Conservation (phyloP, 2,329 filamentous ascomycete species). For the Beauveria bassiana region DNA sequence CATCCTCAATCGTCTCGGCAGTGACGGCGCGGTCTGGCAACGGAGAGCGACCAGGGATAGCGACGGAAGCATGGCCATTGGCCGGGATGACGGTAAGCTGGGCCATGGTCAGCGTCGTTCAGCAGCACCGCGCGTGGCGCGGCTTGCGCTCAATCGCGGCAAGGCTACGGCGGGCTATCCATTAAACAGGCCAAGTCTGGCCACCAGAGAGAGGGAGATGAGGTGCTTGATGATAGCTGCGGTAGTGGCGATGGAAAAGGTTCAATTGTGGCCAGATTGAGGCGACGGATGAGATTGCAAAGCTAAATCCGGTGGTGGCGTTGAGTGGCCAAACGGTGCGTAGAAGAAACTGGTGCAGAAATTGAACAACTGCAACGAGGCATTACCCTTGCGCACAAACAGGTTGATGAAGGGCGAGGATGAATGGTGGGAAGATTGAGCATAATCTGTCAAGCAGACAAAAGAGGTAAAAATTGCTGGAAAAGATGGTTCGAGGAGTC, state of each 20-base stretch:
- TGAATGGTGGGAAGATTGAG: not conserved
- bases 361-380: not conserved
- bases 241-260: not conserved
- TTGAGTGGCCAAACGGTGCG: not conserved
- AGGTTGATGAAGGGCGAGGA: not conserved
- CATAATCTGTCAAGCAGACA: not conserved
- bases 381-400: not conserved
- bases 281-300: not conserved
- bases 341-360: not conserved
- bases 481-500: not conserved
- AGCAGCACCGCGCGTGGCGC: not conserved
- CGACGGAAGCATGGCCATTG: not conserved
- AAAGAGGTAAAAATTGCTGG: not conserved
- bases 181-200: not conserved
- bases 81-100: not conserved
- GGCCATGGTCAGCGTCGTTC: not conserved
- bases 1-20: slow-evolving; percentile 66
- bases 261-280: not conserved
- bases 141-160: slow-evolving; percentile 2
- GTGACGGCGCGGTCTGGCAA: slow-evolving; percentile 64
- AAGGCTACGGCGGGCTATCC: not conserved
- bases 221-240: too few species aligned
- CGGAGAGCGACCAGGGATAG: slow-evolving; percentile 16
- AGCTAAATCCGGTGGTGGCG: not conserved
- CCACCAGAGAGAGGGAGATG: not conserved